Evolutionary conservation across 2,329 filamentous ascomycete species (phyloP).

Genomic region (Epichloe aotearoae): DNA sequence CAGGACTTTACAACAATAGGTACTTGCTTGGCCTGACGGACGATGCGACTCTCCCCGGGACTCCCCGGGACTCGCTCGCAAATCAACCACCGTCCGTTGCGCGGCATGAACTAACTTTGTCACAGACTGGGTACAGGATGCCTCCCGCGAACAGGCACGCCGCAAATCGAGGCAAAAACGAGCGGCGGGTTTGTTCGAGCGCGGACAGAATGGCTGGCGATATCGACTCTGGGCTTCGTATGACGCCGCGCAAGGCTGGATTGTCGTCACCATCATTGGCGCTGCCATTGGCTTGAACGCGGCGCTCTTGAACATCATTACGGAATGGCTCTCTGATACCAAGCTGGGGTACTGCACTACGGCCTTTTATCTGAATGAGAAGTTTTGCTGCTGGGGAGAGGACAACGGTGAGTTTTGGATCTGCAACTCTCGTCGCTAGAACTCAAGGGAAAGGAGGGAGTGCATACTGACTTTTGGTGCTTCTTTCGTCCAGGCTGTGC

Average conservation of each 20-base stretch:
- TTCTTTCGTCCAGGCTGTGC: constrained; percentile 46
- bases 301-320: constrained; percentile 85
- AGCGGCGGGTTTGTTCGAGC: constrained; percentile 58
- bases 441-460: background rate
- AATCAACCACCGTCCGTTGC: too few species aligned
- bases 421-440: background rate
- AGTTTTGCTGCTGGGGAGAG: constrained; percentile 95
- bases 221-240: constrained; percentile 74
- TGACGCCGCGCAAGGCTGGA: constrained; percentile 94
- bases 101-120: background rate
- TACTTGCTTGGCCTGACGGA: constrained; percentile 13
- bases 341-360: constrained; percentile 94
- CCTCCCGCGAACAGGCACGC: constrained; percentile 74
- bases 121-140: constrained; percentile 93
- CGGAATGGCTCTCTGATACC: constrained; percentile 92
- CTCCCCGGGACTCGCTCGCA: too few species aligned
- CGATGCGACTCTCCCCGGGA: too few species aligned
- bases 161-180: constrained; percentile 63
- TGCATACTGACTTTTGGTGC: background rate
- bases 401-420: constrained; percentile 50
- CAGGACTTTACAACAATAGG: constrained; percentile 89
- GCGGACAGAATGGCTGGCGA: constrained; percentile 61
- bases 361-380: constrained; percentile 93
- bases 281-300: constrained; percentile 89
- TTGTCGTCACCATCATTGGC: constrained; percentile 88